Percentiles rank a stretch among this genome's conserved stretches.
phyloP scores from a whole-genome alignment of 2,329 filamentous ascomycete species.

The Xylariaceae sp. region DNA sequence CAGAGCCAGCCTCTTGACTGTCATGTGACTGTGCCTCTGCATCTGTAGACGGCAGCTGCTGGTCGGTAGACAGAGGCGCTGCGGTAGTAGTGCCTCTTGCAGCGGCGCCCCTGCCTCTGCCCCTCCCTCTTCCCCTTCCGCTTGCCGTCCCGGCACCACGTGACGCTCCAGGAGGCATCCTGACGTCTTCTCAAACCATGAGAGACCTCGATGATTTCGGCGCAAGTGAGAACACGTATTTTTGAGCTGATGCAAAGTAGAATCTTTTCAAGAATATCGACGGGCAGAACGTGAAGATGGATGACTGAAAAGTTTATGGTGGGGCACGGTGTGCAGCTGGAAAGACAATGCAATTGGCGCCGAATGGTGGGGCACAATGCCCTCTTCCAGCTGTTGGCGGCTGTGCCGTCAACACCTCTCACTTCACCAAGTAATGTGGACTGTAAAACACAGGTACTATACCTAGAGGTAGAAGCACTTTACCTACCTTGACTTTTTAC shows the following conservation, averaged over 20 bases:
- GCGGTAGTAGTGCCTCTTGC: conserved; percentile 8
- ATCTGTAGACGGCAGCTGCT: conserved; percentile 3
- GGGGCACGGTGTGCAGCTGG: conserved; percentile 9
- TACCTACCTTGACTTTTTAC: no score
- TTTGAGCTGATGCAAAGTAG: neutral
- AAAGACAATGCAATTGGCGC: neutral
- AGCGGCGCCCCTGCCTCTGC: conserved; percentile 13
- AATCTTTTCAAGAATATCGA: neutral
- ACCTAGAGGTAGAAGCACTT: no score
- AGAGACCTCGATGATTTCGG: no score
- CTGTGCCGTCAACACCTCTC: no score
- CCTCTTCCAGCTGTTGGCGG: no score
- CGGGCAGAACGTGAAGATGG: neutral
- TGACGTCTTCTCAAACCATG: conserved; percentile 13
- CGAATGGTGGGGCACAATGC: conserved; percentile 10
- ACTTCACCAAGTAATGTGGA: no score
- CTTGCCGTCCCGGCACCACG: conserved; percentile 13
- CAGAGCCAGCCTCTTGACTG: neutral
- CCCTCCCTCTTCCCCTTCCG: conserved; percentile 12
- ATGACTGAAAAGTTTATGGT: conserved; percentile 22
- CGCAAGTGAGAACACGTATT: no score
- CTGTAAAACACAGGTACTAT: no score
- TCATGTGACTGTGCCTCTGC: neutral
- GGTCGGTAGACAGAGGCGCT: conserved; percentile 1
- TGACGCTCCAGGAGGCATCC: conserved; percentile 15